Evolutionary conservation across 495 filamentous ascomycete genomes (phyloP).

Genomic region (Diplogelasinospora grovesii): DNA sequence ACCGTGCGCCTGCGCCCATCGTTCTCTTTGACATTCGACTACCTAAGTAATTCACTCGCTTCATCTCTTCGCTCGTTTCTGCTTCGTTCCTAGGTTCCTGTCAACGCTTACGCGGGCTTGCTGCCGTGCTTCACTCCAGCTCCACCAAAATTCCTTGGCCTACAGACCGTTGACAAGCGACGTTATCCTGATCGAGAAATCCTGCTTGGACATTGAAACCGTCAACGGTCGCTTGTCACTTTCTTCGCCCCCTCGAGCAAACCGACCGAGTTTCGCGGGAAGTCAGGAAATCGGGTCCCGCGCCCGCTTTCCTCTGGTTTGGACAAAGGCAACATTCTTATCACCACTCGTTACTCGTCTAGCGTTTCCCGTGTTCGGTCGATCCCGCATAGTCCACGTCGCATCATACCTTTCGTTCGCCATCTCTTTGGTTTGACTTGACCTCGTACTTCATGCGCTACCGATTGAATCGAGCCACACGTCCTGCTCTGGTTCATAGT

Average conservation of each 20-base stretch:
- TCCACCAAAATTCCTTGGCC: not conserved
- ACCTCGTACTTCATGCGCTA: slow-evolving; percentile 33
- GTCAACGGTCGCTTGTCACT: slow-evolving; percentile 7
- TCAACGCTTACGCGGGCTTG: not conserved
- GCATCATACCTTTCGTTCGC: slow-evolving; percentile 15
- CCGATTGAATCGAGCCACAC: slow-evolving; percentile 2
- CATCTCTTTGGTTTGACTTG: slow-evolving; percentile 17
- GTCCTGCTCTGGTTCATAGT: slow-evolving; percentile 3
- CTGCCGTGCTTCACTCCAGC: not conserved
- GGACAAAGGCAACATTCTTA: slow-evolving; percentile 6
- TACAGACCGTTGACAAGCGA: slow-evolving; percentile 10
- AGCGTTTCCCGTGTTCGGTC: slow-evolving; percentile 10
- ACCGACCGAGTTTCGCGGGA: slow-evolving; percentile 15
- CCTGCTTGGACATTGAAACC: slow-evolving; percentile 21
- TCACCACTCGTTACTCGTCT: not conserved
- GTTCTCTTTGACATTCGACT: not conserved
- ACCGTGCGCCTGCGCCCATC: not conserved
- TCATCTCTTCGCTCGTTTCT: not conserved
- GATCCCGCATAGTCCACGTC: slow-evolving; percentile 18
- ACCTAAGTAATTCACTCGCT: not conserved
- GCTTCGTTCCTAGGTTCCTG: slow-evolving; percentile 1
- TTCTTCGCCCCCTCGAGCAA: slow-evolving; percentile 8
- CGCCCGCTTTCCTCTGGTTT: slow-evolving; percentile 1
- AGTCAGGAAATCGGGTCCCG: slow-evolving; percentile 13
- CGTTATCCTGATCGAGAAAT: slow-evolving; percentile 14